Percentiles rank a stretch among this genome's conserved stretches.
phyloP scores from a whole-genome alignment of 2,329 filamentous ascomycete species.

The Colletotrichum brevisporum region DNA sequence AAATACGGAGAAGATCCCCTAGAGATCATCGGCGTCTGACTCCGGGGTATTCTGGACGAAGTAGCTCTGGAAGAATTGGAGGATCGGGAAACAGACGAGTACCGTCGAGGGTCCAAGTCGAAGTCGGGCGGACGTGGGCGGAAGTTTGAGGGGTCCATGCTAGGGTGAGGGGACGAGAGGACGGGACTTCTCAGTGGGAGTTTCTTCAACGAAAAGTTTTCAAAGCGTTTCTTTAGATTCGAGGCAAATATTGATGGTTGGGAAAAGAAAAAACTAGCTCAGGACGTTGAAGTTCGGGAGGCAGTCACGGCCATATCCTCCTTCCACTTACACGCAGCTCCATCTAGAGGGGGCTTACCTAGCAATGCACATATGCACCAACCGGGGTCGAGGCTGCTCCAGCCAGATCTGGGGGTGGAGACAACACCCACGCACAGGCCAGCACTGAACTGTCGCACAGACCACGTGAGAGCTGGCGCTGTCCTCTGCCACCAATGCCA shows the following conservation, averaged over 20 bases:
- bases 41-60: neutral
- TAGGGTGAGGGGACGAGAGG: no score
- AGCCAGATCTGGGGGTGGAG: conserved; percentile 11
- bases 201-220: no score
- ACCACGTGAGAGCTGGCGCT: neutral
- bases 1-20: conserved; percentile 18
- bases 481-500: conserved; percentile 29
- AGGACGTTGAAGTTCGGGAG: neutral
- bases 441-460: conserved; percentile 6
- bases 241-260: neutral
- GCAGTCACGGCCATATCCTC: neutral
- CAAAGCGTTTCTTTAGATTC: neutral
- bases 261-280: neutral
- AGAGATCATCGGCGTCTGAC: neutral
- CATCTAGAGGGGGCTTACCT: no score
- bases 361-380: neutral
- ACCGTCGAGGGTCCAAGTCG: neutral
- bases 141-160: no score
- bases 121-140: neutral
- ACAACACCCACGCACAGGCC: conserved; percentile 14
- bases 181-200: no score
- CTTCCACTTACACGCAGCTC: conserved; percentile 30
- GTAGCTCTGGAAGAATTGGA: neutral
- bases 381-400: conserved; percentile 34
- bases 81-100: neutral